Evolutionary conservation across 2,329 filamentous ascomycete species (phyloP).

Genomic region (Alternaria gaisen): DNA sequence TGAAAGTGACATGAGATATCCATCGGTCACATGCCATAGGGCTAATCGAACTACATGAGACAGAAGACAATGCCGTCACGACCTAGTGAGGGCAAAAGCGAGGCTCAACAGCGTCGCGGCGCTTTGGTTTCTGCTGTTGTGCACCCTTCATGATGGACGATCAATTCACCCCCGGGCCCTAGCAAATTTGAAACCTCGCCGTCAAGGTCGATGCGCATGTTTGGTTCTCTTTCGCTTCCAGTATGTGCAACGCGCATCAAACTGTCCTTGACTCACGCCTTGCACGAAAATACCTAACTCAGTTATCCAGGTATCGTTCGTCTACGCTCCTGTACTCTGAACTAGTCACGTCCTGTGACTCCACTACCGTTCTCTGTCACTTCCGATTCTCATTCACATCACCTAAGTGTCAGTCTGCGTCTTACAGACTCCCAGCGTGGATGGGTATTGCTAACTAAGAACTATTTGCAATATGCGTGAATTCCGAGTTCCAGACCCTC

Average conservation of each 20-base stretch:
- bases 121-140: not conserved
- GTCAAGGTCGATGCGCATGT: not conserved
- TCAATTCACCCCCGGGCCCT: not conserved
- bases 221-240: not conserved
- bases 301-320: conserved; percentile 22
- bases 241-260: not conserved
- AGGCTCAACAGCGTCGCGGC: not conserved
- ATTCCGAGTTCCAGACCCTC: conserved; percentile 25
- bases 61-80: conserved; percentile 1
- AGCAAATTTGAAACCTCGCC: not conserved
- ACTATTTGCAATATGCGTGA: conserved; percentile 37
- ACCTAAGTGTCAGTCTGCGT: conserved; percentile 7
- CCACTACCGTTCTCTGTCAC: conserved; percentile 16
- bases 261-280: not conserved
- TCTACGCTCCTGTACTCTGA: conserved; percentile 22
- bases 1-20: not conserved
- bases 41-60: not conserved
- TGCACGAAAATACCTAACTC: not conserved
- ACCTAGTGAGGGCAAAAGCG: not conserved
- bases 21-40: not conserved
- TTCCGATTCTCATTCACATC: not conserved
- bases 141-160: not conserved
- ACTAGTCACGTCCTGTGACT: conserved; percentile 16
- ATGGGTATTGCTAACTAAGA: conserved; percentile 23
- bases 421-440: conserved; percentile 11